Percentiles rank a stretch among this genome's conserved stretches.
Conservation (phyloP, 768 basidiomycete species). For the Lentinula edodes region DNA sequence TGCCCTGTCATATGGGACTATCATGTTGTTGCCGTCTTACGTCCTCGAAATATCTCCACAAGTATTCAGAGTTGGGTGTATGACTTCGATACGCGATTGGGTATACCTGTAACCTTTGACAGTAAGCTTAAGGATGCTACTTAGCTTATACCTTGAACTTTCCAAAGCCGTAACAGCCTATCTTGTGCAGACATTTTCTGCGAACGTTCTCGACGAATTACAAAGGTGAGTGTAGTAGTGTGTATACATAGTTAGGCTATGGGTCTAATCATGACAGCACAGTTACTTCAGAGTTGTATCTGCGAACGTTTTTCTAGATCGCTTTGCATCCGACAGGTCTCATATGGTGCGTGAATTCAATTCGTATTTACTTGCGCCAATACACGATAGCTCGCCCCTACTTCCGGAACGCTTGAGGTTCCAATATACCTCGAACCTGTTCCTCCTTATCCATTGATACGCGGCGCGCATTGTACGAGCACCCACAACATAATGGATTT, state of each 20-base stretch:
- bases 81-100: constrained; percentile 51
- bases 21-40: constrained; percentile 59
- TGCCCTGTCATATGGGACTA: constrained; percentile 66
- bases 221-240: constrained; percentile 30
- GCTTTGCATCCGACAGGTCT: constrained; percentile 71
- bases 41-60: constrained; percentile 16
- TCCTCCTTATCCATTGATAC: constrained; percentile 44
- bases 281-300: constrained; percentile 63
- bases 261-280: neutral
- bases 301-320: constrained; percentile 41
- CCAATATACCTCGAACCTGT: constrained; percentile 36
- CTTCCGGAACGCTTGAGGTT: neutral
- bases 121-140: constrained; percentile 25
- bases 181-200: constrained; percentile 37
- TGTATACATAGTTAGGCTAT: no score
- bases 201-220: constrained; percentile 28
- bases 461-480: constrained; percentile 36
- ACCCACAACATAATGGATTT: constrained; percentile 55
- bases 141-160: constrained; percentile 8
- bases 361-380: neutral
- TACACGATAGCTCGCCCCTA: neutral
- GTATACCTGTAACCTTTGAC: constrained; percentile 43
- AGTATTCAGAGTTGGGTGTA: constrained; percentile 47
- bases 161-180: constrained; percentile 31
- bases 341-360: constrained; percentile 53